phyloP scores from a whole-genome alignment of 2,329 filamentous ascomycete species.

The Alternaria gansuensis region DNA sequence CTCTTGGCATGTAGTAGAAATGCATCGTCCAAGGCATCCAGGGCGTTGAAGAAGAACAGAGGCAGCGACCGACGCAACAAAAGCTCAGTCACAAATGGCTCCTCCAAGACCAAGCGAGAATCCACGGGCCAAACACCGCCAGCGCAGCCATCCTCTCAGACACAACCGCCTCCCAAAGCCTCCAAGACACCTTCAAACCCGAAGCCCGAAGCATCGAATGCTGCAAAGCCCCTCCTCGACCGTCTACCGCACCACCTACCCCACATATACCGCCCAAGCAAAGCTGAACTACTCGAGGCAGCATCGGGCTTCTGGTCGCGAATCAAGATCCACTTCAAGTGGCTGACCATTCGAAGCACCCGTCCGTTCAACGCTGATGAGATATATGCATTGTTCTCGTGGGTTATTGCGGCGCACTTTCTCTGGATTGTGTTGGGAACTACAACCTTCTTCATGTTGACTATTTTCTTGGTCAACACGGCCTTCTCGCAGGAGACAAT shows the following conservation, averaged over 20 bases:
- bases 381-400: conserved; percentile 93
- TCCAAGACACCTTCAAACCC: conserved; percentile 33
- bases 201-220: conserved; percentile 31
- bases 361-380: conserved; percentile 96
- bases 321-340: conserved; percentile 92
- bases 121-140: conserved; percentile 33
- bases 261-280: conserved; percentile 81
- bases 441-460: conserved; percentile 92
- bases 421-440: conserved; percentile 97
- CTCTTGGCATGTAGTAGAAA: conserved; percentile 44
- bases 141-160: conserved; percentile 46
- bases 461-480: conserved; percentile 92
- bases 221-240: conserved; percentile 62
- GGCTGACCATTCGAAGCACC: conserved; percentile 93
- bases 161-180: conserved; percentile 39
- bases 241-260: conserved; percentile 67
- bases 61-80: conserved; percentile 46
- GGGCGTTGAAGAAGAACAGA: conserved; percentile 24
- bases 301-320: conserved; percentile 93
- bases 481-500: conserved; percentile 97
- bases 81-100: conserved; percentile 48
- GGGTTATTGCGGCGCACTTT: conserved; percentile 92
- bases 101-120: conserved; percentile 33
- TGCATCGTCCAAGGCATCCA: conserved; percentile 38
- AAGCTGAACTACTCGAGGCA: conserved; percentile 90